Conservation (phyloP, 1,284 basidiomycete species). For the Prillingera fragicola region DNA sequence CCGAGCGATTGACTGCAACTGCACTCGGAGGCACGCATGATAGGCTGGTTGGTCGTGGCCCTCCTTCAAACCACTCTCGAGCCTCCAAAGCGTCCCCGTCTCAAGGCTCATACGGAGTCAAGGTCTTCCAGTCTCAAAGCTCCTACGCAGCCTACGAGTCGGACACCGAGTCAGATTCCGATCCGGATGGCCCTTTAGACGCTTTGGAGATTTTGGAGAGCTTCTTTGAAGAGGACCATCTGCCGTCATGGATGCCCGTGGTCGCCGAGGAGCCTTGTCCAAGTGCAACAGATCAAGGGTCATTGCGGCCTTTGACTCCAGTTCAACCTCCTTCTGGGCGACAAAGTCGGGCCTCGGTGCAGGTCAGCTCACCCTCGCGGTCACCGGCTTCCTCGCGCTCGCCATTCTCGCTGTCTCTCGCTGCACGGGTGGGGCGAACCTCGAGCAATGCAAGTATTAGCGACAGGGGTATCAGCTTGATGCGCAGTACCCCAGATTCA, state of each 20-base stretch:
- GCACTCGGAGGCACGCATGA: not conserved
- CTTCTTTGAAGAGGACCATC: constrained; percentile 8
- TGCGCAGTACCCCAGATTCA: not conserved
- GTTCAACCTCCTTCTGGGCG: not conserved
- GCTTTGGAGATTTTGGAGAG: constrained; percentile 12
- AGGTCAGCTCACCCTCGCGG: not conserved
- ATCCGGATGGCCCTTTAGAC: constrained; percentile 5
- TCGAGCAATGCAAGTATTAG: not conserved
- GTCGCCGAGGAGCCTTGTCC: not conserved
- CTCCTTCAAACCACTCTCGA: not conserved
- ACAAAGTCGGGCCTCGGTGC: not conserved
- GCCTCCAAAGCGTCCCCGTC: not conserved
- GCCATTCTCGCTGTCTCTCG: not conserved
- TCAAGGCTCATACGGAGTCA: not conserved
- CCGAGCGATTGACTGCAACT: not conserved
- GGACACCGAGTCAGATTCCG: constrained; percentile 2
- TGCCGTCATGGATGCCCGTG: constrained; percentile 3
- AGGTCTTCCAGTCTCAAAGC: not conserved
- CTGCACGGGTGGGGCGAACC: not conserved
- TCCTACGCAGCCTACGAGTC: not conserved
- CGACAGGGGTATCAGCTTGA: not conserved
- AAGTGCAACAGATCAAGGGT: no score
- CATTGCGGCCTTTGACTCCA: not conserved
- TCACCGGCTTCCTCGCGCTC: not conserved
- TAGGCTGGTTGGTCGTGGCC: not conserved